Evolutionary conservation across 75 land plant genomes (phyloP).

Genomic region (Picea sitchensis): DNA sequence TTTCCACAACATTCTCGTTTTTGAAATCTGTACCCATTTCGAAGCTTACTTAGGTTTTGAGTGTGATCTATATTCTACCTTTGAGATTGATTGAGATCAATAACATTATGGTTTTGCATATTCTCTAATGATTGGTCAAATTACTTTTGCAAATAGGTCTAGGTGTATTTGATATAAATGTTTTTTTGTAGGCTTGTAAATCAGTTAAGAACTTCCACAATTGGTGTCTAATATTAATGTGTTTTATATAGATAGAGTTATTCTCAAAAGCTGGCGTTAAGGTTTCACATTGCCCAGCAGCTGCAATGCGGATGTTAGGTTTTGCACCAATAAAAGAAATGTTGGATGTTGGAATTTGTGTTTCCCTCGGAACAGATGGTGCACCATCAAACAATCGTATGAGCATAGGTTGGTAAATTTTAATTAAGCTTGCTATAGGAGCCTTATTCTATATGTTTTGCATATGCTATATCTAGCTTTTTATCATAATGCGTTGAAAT

Average conservation of each 20-base stretch:
- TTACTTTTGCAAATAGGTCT: neutral
- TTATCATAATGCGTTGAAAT: too few species aligned
- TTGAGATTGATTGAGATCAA: neutral
- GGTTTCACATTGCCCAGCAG: conserved; percentile 97
- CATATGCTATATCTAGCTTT: neutral
- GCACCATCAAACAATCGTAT: conserved; percentile 97
- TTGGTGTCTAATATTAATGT: neutral
- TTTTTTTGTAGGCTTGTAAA: neutral
- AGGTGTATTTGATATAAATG: neutral
- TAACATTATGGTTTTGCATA: conserved; percentile 1
- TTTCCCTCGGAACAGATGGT: conserved; percentile 97
- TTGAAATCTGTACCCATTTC: too few species aligned
- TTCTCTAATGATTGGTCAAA: neutral
- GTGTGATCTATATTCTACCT: neutral
- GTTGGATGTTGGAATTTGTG: conserved; percentile 80
- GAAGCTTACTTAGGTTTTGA: neutral
- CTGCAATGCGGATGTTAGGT: conserved; percentile 97
- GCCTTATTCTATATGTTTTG: neutral
- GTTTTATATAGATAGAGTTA: conserved; percentile 46
- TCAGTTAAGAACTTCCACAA: neutral
- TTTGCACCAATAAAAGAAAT: conserved; percentile 90
- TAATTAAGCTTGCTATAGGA: neutral
- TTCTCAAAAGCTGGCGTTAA: conserved; percentile 76
- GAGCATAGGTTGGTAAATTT: conserved; percentile 73
- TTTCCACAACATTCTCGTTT: too few species aligned